A percentile compares a stretch with the other conserved stretches of the same genome.
These are phyloP conservation scores for Pseudogymnoascus sp. DNA, from an alignment of 2,329 filamentous ascomycete species.

Conservation along the genomic window DNA sequence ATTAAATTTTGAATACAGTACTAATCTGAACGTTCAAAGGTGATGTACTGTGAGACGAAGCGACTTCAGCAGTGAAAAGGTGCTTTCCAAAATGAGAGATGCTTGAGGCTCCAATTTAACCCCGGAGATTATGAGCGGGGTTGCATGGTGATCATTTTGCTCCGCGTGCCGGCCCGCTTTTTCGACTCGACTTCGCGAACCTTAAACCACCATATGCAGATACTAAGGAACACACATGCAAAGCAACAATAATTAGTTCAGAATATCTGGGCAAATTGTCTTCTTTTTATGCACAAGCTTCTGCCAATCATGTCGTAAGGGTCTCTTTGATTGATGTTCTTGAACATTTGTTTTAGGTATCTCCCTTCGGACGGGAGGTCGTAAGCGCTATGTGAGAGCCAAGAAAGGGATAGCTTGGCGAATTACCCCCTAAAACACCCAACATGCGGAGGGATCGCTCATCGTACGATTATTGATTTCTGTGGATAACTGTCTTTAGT, in stretches of 20 bases:
- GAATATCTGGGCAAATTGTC: not conserved
- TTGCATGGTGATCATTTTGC: not conserved
- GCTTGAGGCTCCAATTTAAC: not conserved
- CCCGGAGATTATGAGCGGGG: not conserved
- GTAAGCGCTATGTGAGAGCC: not conserved
- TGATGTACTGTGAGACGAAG: not conserved
- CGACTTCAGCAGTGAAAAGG: not conserved
- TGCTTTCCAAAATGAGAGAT: not conserved
- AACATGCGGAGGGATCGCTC: not conserved
- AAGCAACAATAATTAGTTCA: not conserved
- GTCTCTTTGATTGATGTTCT: not conserved
- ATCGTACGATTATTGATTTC: not conserved
- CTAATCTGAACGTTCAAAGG: not conserved
- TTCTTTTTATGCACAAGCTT: not conserved
- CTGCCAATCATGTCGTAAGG: not conserved
- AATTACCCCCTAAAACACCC: not conserved
- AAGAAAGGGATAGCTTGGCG: conserved; percentile 4
- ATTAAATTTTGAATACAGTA: not conserved
- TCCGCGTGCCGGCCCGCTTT: not conserved
- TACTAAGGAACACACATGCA: not conserved
- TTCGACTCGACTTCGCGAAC: not conserved
- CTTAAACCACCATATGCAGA: not conserved
- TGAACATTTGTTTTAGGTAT: not conserved
- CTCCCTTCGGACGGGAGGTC: not conserved
- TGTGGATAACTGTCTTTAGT: not conserved